Evolutionary conservation across 2,329 filamentous ascomycete genomes (phyloP).

Genomic region (Aulographum hederae): DNA sequence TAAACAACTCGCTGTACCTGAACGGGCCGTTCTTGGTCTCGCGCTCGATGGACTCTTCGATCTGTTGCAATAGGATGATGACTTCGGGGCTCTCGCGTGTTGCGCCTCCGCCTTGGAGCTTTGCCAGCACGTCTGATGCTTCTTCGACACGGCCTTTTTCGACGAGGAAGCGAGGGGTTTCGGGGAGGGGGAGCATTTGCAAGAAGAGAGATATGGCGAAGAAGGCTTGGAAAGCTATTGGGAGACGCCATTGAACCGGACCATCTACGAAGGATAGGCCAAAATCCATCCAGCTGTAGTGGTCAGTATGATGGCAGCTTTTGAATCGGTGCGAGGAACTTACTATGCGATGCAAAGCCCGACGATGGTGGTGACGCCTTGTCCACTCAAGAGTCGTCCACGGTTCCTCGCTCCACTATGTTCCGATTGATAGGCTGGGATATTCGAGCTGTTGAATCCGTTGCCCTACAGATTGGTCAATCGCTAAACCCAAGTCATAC

Average conservation of each 20-base stretch:
- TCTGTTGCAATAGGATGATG: constrained; percentile 17
- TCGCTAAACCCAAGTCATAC: too few relatives aligned
- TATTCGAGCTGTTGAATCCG: constrained; percentile 12
- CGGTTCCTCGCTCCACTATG: constrained; percentile 8
- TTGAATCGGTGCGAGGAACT: too few relatives aligned
- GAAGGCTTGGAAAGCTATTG: constrained; percentile 13
- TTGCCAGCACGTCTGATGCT: background rate
- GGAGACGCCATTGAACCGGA: constrained; percentile 13
- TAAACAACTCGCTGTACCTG: constrained; percentile 17
- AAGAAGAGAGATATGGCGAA: constrained; percentile 13
- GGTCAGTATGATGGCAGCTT: too few relatives aligned
- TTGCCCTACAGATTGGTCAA: too few relatives aligned
- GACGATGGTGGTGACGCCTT: constrained; percentile 9
- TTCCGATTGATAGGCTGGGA: constrained; percentile 14
- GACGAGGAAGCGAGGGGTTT: constrained; percentile 12
- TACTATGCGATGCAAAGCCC: constrained; percentile 2
- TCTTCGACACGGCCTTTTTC: background rate
- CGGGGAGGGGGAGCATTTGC: constrained; percentile 11
- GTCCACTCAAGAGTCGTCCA: constrained; percentile 9
- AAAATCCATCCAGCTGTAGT: constrained; percentile 11
- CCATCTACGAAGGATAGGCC: constrained; percentile 9
- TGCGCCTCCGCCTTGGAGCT: too few relatives aligned
- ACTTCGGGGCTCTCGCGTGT: constrained; percentile 7
- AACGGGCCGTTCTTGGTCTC: constrained; percentile 16
- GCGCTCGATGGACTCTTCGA: constrained; percentile 16